phyloP scores from a whole-genome alignment of 106 monocot genomes.

The Alisma plantagoaquatica region DNA sequence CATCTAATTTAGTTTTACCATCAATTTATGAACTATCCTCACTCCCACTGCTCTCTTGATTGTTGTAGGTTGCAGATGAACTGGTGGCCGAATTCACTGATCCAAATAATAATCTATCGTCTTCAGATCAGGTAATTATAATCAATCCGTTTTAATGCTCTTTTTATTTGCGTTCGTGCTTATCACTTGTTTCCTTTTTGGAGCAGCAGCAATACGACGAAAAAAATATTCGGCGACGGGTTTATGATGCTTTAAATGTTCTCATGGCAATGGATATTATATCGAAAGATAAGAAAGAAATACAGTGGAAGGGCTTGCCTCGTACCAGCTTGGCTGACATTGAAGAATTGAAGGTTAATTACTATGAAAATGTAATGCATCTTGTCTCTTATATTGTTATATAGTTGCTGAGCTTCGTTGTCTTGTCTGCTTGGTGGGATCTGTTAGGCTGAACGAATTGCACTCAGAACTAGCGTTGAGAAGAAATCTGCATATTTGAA shows the following conservation, averaged over 20 bases:
- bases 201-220: conserved; percentile 48
- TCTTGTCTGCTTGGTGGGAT: background rate
- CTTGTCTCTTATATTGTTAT: background rate
- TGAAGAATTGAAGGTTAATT: conserved; percentile 2
- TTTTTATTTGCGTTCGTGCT: background rate
- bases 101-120: conserved; percentile 12
- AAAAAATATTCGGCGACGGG: conserved; percentile 70
- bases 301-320: conserved; percentile 54
- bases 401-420: background rate
- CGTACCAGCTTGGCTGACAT: conserved; percentile 17
- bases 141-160: background rate
- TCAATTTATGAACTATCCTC: too few relatives aligned
- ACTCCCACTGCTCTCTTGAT: too few relatives aligned
- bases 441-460: conserved; percentile 24
- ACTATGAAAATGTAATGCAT: conserved; percentile 29
- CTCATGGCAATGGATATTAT: conserved; percentile 66
- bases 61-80: conserved; percentile 63
- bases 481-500: conserved; percentile 43
- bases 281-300: conserved; percentile 58
- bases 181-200: background rate
- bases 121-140: conserved; percentile 10
- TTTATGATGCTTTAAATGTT: conserved; percentile 82
- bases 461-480: conserved; percentile 29
- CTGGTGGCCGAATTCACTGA: conserved; percentile 41
- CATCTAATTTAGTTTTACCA: too few relatives aligned